These are phyloP conservation scores for Fusarium longipes DNA, from an alignment of 2,329 filamentous ascomycete species.

Conservation along the genomic window DNA sequence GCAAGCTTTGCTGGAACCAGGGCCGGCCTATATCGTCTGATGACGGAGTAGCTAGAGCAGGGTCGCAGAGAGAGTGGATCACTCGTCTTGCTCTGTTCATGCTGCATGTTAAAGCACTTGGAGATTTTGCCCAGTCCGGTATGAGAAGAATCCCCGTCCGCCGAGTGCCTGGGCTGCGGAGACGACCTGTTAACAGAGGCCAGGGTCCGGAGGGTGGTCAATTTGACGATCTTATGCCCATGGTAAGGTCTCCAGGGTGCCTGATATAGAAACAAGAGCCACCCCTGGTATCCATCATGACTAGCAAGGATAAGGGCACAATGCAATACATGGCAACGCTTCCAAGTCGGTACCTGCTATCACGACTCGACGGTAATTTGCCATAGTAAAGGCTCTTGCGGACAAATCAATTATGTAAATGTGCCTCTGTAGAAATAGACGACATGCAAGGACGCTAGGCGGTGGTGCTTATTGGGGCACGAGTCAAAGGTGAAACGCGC, in stretches of 20 bases:
- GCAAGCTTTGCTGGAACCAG: constrained; percentile 41
- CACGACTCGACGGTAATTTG: constrained; percentile 43
- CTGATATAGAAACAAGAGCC: constrained; percentile 62
- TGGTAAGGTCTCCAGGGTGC: constrained; percentile 57
- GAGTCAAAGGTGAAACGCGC: constrained; percentile 44
- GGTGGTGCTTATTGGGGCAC: constrained; percentile 44
- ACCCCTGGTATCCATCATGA: constrained; percentile 47
- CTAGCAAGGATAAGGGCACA: constrained; percentile 40
- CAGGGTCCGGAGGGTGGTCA: constrained; percentile 63
- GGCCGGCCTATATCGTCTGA: constrained; percentile 48
- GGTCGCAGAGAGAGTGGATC: constrained; percentile 47
- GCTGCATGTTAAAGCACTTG: constrained; percentile 47
- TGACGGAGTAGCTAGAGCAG: constrained; percentile 46
- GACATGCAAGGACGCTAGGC: constrained; percentile 35
- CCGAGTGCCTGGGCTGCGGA: constrained; percentile 44
- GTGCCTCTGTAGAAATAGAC: constrained; percentile 34
- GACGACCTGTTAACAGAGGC: constrained; percentile 51
- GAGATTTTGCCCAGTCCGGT: constrained; percentile 44
- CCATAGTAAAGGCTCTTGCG: constrained; percentile 37
- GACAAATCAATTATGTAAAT: constrained; percentile 32
- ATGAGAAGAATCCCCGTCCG: constrained; percentile 42
- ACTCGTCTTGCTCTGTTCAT: constrained; percentile 43
- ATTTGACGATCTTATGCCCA: constrained; percentile 68
- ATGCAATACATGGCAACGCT: constrained; percentile 32
- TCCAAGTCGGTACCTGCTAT: constrained; percentile 35